Base-by-base conservation (phyloP, 345 rosid species). In the Schrenkiella parvula region DNA sequence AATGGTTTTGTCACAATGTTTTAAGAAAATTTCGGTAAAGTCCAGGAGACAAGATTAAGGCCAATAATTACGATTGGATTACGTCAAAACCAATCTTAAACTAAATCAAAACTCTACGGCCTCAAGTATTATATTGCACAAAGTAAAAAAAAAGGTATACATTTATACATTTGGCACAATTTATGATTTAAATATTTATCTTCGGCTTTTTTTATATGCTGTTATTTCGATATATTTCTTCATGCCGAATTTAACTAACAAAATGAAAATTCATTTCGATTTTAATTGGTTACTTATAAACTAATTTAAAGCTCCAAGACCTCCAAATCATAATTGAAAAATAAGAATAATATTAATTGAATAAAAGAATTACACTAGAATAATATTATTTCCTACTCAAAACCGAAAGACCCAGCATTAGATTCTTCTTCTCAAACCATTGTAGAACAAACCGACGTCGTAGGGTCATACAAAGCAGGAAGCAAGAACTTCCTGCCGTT, bases 381-480 rank as follows among this genome's bases (percentile, higher is more conserved):
- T 17, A 73, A 66, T 39, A 59, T 68, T 54, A 53, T 69, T 68
- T 42, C 70, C 75, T 55, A 55, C 71, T 47, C 66, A 7, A 29
- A 41, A 54, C 57, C 26, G 11, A 58, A 50, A 32, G 8, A 31
- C 35, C 4, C 22, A 63, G 67, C 61, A 58, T 8, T 48, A 50
- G 47, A 37, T 66, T 26, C 17, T n/a, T 11, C 12, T 41, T 32
- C 48, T 46, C 50, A 91, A 38, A 85, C 89, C 66, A 89, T 51
- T 52, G 90, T 79, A 0, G 89, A 79, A 66, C 97, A 91, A 41
- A 71, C 37, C 17, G 87, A 77, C 4, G 82, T 78, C 6, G 86
- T 61, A 26, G 90, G 97, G 73, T 91, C 96, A 46, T 71, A 84
- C 59, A 91, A 54, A 64, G 93, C 96, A n/a, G 97, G 97, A 12